Evolutionary conservation across 305 asterid genomes (phyloP).

Genomic region (Fraxinus ornus): DNA sequence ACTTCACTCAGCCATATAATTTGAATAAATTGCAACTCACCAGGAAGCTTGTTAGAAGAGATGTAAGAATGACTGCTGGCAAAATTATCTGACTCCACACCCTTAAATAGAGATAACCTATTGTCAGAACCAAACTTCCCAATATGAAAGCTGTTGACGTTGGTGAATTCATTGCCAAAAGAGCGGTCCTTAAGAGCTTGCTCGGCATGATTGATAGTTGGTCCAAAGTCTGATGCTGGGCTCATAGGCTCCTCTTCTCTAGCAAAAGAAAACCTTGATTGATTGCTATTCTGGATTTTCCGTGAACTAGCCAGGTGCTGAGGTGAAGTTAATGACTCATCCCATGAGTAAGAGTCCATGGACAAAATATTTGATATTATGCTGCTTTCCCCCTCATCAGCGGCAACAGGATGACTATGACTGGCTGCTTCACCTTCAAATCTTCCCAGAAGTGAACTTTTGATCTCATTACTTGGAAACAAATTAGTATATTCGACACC

Average conservation of each 20-base stretch:
- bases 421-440: conserved; percentile 44
- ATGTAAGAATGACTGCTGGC: conserved; percentile 43
- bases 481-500: conserved; percentile 35
- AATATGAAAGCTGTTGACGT: conserved; percentile 39
- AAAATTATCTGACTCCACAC: conserved; percentile 46
- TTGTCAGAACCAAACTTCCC: conserved; percentile 46
- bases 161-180: conserved; percentile 45
- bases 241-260: conserved; percentile 64
- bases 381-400: conserved; percentile 76
- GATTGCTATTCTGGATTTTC: conserved; percentile 63
- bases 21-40: conserved; percentile 34
- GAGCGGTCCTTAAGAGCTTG: conserved; percentile 44
- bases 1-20: background rate
- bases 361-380: conserved; percentile 80
- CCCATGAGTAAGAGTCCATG: conserved; percentile 75
- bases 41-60: conserved; percentile 53
- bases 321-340: conserved; percentile 67
- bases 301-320: conserved; percentile 63
- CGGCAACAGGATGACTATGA: conserved; percentile 26
- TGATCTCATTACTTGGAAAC: conserved; percentile 33
- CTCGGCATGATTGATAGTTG: conserved; percentile 39
- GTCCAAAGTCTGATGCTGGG: conserved; percentile 45
- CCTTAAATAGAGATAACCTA: conserved; percentile 47
- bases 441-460: conserved; percentile 35
- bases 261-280: conserved; percentile 94